Evolutionary conservation across 352 stramenopile genomes (phyloP).

Genomic region (Plasmopara muralis): DNA sequence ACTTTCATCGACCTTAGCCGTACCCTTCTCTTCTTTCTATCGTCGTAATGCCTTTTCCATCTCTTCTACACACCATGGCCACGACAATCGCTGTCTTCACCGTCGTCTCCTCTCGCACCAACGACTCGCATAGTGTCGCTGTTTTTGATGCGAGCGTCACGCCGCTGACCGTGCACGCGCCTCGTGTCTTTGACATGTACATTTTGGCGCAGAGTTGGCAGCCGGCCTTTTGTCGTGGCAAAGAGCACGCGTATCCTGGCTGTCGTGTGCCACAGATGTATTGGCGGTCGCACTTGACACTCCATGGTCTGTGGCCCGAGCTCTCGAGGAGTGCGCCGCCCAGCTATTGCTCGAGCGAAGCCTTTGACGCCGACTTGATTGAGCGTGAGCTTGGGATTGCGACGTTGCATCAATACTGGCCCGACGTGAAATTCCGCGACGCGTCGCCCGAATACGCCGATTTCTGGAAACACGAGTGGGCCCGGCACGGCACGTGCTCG

Average conservation of each 20-base stretch:
- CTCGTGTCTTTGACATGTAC: slow-evolving; percentile 73
- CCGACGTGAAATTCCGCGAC: slow-evolving; percentile 73
- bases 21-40: no score
- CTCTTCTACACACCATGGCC: no score
- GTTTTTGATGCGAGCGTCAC: slow-evolving; percentile 33
- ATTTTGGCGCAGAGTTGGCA: slow-evolving; percentile 89
- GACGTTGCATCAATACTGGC: slow-evolving; percentile 75
- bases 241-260: slow-evolving; percentile 52
- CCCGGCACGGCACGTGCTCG: slow-evolving; percentile 90
- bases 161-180: slow-evolving; percentile 1
- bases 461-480: slow-evolving; percentile 94
- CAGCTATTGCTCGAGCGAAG: slow-evolving; percentile 61
- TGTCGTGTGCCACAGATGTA: slow-evolving; percentile 56
- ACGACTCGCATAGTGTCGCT: not conserved
- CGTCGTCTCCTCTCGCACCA: no score
- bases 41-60: no score
- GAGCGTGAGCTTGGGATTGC: slow-evolving; percentile 63
- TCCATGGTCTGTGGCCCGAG: slow-evolving; percentile 89
- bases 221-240: slow-evolving; percentile 71
- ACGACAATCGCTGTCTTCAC: no score
- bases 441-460: slow-evolving; percentile 49
- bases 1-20: no score
- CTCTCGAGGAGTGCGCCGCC: slow-evolving; percentile 54
- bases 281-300: slow-evolving; percentile 82
- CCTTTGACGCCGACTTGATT: slow-evolving; percentile 60